These are phyloP conservation scores for Calonectria ilicicola DNA, from an alignment of 2,329 filamentous ascomycete genomes.

Conservation along the genomic window DNA sequence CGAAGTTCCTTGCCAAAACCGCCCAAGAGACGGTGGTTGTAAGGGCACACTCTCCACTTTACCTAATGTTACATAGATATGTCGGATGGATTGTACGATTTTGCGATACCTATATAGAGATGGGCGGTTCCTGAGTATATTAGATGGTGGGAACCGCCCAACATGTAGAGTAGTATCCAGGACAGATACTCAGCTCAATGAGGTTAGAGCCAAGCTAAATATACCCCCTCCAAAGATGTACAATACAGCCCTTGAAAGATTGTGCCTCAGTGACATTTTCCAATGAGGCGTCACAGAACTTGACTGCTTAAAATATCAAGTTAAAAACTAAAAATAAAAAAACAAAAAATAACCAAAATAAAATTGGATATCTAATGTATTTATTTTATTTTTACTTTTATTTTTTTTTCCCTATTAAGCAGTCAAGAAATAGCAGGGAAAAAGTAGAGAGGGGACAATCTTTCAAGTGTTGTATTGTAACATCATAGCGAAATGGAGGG, in stretches of 20 bases:
- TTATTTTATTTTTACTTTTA: no score
- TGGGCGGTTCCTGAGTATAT: conserved; percentile 22
- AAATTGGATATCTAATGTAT: no score
- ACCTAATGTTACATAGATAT: background rate
- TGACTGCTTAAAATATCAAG: no score
- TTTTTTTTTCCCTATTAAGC: no score
- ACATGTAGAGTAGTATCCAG: conserved; percentile 34
- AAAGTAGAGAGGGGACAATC: no score
- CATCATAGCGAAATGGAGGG: conserved; percentile 10
- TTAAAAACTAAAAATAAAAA: no score
- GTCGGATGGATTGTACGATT: conserved; percentile 20
- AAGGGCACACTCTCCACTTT: background rate
- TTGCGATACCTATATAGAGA: conserved; percentile 19
- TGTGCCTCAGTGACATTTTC: no score
- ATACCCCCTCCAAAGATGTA: conserved; percentile 27
- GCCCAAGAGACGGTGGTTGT: conserved; percentile 51
- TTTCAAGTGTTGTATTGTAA: no score
- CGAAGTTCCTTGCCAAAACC: conserved; percentile 64
- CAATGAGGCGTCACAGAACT: no score
- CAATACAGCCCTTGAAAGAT: no score
- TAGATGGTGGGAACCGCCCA: conserved; percentile 9
- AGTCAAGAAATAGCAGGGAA: no score
- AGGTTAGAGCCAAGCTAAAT: conserved; percentile 33
- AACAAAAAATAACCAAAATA: no score
- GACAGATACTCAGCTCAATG: conserved; percentile 45